These are phyloP conservation scores for Phyllostachys edulis DNA, from an alignment of 176 grass and related monocot genomes.

Conservation along the genomic window DNA sequence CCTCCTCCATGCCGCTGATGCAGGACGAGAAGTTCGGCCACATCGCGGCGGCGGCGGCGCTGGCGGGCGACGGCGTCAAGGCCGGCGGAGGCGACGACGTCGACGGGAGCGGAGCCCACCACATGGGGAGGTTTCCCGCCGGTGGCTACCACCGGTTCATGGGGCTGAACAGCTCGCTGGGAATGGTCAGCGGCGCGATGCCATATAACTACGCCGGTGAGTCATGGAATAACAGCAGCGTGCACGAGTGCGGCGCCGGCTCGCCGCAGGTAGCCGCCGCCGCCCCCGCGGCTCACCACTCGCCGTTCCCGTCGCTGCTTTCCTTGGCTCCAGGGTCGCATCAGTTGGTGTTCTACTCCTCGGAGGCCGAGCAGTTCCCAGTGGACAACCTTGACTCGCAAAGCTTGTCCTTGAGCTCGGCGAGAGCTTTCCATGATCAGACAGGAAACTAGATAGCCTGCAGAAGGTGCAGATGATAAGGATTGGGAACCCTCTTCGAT, in stretches of 20 bases:
- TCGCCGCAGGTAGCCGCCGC: slow-evolving; percentile 40
- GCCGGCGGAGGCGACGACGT: not conserved
- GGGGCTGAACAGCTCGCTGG: slow-evolving; percentile 45
- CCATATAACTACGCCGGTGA: slow-evolving; percentile 38
- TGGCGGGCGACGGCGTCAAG: slow-evolving; percentile 14
- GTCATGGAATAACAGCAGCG: slow-evolving; percentile 57
- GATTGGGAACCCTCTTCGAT: slow-evolving; percentile 12
- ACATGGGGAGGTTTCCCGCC: slow-evolving; percentile 22
- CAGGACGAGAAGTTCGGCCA: slow-evolving; percentile 35
- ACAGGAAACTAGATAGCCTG: slow-evolving; percentile 3
- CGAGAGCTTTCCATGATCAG: slow-evolving; percentile 48
- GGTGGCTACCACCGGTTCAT: slow-evolving; percentile 52
- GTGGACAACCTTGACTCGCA: slow-evolving; percentile 47
- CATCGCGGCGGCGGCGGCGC: not conserved
- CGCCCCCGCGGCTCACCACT: not conserved
- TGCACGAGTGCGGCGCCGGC: slow-evolving; percentile 26
- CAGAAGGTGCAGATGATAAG: not conserved
- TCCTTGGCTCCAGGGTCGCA: slow-evolving; percentile 60
- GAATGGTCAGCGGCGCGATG: slow-evolving; percentile 32
- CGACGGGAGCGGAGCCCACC: not conserved
- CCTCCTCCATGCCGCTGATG: slow-evolving; percentile 22
- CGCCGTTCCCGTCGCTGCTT: slow-evolving; percentile 44
- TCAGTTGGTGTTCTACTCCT: slow-evolving; percentile 50
- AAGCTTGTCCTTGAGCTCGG: slow-evolving; percentile 50
- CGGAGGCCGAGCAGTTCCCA: slow-evolving; percentile 48